phyloP scores from a whole-genome alignment of 169 alveolate species.

The Cryptosporidium viatorum region DNA sequence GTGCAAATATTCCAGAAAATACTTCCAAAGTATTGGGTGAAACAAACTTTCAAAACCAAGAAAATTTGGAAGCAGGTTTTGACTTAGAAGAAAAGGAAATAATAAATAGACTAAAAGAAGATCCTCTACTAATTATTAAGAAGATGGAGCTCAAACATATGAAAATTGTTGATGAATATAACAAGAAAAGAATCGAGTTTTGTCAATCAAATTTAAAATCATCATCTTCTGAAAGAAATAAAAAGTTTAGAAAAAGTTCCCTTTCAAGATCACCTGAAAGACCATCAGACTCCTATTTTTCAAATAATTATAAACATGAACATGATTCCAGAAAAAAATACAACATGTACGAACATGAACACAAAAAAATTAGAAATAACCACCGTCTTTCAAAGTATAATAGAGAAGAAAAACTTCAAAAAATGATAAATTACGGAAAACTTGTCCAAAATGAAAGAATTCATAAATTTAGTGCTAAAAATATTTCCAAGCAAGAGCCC shows the following conservation, averaged over 20 bases:
- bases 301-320: neutral
- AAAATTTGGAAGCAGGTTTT: neutral
- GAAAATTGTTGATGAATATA: conserved; percentile 27
- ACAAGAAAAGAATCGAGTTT: conserved; percentile 19
- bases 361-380: neutral
- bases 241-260: conserved; percentile 5
- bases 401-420: conserved; percentile 21
- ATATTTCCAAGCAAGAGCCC: neutral
- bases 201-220: neutral
- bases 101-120: conserved; percentile 52
- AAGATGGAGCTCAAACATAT: conserved; percentile 51
- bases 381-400: neutral
- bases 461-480: neutral
- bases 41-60: neutral
- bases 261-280: conserved; percentile 65
- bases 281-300: neutral
- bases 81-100: conserved; percentile 38
- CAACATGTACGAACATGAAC: neutral
- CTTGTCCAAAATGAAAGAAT: conserved; percentile 29
- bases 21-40: conserved; percentile 41
- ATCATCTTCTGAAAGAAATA: neutral
- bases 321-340: neutral
- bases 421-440: conserved; percentile 29
- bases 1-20: conserved; percentile 55
- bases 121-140: conserved; percentile 50